Percentiles rank a stretch among this genome's conserved stretches.
phyloP scores from a whole-genome alignment of 371 early-diverging fungal genomes.

The Lichtheimia corymbifera region DNA sequence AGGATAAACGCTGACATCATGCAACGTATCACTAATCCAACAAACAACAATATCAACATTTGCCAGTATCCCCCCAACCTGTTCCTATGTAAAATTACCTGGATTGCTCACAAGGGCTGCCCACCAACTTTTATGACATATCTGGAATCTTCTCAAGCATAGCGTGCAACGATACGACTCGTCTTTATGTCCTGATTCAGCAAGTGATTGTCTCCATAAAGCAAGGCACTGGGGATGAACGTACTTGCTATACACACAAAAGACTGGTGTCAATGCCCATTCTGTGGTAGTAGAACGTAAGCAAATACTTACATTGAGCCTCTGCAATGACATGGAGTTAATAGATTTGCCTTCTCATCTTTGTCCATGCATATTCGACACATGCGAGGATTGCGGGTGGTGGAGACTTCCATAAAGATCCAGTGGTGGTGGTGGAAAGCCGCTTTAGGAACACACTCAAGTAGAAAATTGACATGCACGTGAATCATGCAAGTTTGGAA shows the following conservation, averaged over 20 bases:
- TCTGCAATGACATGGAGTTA: slow-evolving; percentile 60
- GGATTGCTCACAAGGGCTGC: slow-evolving; percentile 29
- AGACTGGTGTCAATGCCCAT: no score
- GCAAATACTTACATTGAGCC: slow-evolving; percentile 48
- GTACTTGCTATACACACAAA: slow-evolving; percentile 40
- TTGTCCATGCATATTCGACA: slow-evolving; percentile 61
- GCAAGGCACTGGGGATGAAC: slow-evolving; percentile 58
- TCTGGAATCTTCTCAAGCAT: slow-evolving; percentile 28
- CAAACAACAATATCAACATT: no score
- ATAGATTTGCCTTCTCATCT: slow-evolving; percentile 43
- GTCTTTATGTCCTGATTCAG: slow-evolving; percentile 25
- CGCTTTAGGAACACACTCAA: no score
- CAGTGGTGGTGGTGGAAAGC: no score
- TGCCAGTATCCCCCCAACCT: no score
- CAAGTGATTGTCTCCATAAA: slow-evolving; percentile 48
- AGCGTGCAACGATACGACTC: slow-evolving; percentile 43
- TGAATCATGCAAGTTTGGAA: no score
- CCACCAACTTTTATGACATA: slow-evolving; percentile 29
- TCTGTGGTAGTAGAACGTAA: no score
- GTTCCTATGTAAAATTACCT: no score
- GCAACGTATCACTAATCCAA: no score
- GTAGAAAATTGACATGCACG: no score
- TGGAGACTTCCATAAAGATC: neutral
- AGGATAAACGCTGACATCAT: no score
- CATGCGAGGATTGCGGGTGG: slow-evolving; percentile 5